Base-by-base conservation (phyloP, 164 flowering plant species). In the Pachysandra terminalis region DNA sequence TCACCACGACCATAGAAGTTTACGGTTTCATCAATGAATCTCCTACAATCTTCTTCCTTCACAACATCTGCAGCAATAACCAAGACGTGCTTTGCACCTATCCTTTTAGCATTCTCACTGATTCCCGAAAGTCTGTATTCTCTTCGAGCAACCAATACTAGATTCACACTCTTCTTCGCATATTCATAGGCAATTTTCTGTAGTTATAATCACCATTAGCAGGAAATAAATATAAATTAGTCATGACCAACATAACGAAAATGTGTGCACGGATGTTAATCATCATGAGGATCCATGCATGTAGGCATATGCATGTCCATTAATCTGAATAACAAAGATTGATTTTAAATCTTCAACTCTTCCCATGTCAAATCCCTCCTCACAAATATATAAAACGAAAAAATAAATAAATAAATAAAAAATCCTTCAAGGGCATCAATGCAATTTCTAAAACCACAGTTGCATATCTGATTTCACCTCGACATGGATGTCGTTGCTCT, bases 171-270 rank as follows among this genome's bases (percentile, higher is more conserved):
- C 76, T 85, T 87, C 80, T 82, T 91, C 25, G 96, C 98, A 74
- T 91, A 95, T 70, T 90, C 93, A 65, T 95, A 95, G 2, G 96
- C 92, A 49, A 95, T 89, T 85, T 88, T 96, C 98, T 95, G 69
- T 61, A 59, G 35, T 61, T 49, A 55, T 19, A 45, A 12, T 8
- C 26, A n/a, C 23, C 63, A 67, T 25, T 16, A 6, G 8, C 13
- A n/a, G 6, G 0, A 55, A 19, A 6, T 55, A 55, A 8, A 15
- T 13, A 55, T 17, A 21, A 55, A 23, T 3, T 17, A 55, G 24
- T 17, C 25, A 56, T 22, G 5, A 32, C 37, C n/a, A 32, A 3
- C 37, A 32, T 32, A 3, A 32, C 37, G n/a, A n/a, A n/a, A n/a
- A n/a, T 32, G 3, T 32, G 7, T 32, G 37, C 37, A 32, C 7